Evolutionary conservation across 2,329 filamentous ascomycete species (phyloP), one percentile per base, ranked within the genome.

Genomic region (Alternaria gaisen): DNA sequence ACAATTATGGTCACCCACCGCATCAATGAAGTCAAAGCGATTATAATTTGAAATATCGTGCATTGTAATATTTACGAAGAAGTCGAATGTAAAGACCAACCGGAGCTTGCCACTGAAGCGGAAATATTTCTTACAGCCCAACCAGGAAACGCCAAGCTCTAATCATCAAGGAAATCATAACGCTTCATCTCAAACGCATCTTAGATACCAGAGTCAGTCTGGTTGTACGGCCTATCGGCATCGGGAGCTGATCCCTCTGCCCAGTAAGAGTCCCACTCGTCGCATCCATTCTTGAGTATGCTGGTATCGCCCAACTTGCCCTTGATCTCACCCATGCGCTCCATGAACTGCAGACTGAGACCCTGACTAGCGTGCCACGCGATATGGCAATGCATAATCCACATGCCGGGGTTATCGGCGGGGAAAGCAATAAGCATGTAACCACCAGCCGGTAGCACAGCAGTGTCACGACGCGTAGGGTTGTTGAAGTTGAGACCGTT

Each of bases 331-430:
- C 61, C 56, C 53, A 67, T 72, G 11, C 70, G 64, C 68, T 84
- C 86, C 10, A 87, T 64, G 66, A 87, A 86, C 70, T 87, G 83
- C 34, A 86, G 74, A 7, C 79, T 81, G 18, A 90, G 79, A 1
- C 77, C 77, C 42, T 78, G 74, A 3, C 67, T 68, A 0, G 72
- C 77, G 53, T 78, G 77, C 71, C 71, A 78, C 4, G 76, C 76
- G 22, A 77, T 77, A 32, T 77, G 74, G 56, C 73, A 77, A 40
- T 77, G 72, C 72, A 74, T 75, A 9, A 77, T 62, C 76, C 75
- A 78, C 41, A 72, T 66, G 9, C 85, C 86, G 0, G 85, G 84
- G 71, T 87, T 86, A 48, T 82, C 79, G 0, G 84, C 83, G 42
- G 77, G 73, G 74, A 86, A 86, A 20, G 85, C 84, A 20, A 87